Base-by-base conservation (phyloP, 73 alveolate genomes). In the Tetrahymena thermophila region DNA sequence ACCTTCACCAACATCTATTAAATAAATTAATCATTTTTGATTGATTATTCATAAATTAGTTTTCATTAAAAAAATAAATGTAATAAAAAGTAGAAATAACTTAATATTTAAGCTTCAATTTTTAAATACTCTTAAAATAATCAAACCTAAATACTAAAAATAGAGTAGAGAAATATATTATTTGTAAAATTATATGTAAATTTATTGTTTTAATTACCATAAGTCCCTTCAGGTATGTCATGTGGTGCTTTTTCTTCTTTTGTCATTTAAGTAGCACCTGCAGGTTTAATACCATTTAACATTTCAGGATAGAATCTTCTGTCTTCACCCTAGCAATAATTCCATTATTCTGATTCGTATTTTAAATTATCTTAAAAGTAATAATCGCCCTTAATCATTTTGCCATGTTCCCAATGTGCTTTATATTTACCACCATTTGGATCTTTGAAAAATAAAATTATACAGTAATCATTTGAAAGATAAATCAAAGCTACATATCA, bases 171-270 rank as follows among this genome's bases (percentile, higher is more conserved):
- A 40, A 9, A 1, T 40, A 40, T 40, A 40, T 40, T 40, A 40
- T 50, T 3, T 50, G 15, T 1, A 50, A 50, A 50, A 15, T 0
- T 9, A 19, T 14, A 50, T 50, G 3, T 50, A 50, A 2, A 50
- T 15, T 50, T 0, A 50, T 19, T 50, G 15, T 19, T 50, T 50
- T 35, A 57, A 11, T 35, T 95, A 95, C 97, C 99, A 93, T 98
- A 98, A 28, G 99, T 98, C 25, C 99, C 99, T 94, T 98, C 99
- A n/a, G 99, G 99, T 35, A 98, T 98, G n/a, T 97, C 97, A 85
- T 97, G 94, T 21, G 97, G 97, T 4, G 97, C 99, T 85, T 96
- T 94, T 50, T 96, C 97, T 94, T 98, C 99, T 89, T 96, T 97
- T 56, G 98, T 98, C 95, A 98, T 97, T 56, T 97, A 97, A 43